Evolutionary conservation across 176 grass and related monocot genomes (phyloP).

Genomic region (Oryza punctata): DNA sequence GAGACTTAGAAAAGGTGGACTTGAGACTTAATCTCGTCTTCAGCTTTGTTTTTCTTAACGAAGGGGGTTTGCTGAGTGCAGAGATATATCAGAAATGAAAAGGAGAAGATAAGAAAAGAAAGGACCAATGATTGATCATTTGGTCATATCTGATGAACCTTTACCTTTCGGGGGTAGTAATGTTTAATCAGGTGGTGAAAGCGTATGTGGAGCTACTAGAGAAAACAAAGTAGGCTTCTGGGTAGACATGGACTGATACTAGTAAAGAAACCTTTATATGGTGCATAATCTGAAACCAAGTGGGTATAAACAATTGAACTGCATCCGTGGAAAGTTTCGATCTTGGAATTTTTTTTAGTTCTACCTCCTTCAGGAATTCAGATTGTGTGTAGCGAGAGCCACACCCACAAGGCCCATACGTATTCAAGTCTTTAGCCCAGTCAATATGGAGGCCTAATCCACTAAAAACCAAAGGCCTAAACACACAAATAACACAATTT

Average conservation of each 20-base stretch:
- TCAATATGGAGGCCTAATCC: not conserved
- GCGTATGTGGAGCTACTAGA: not conserved
- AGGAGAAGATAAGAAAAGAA: not conserved
- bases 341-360: not conserved
- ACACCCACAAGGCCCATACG: not conserved
- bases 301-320: not conserved
- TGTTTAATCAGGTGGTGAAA: slow-evolving; percentile 17
- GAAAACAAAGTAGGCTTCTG: not conserved
- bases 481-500: not conserved
- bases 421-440: not conserved
- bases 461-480: not conserved
- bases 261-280: slow-evolving; percentile 17
- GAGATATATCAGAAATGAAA: not conserved
- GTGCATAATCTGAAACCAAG: slow-evolving; percentile 20
- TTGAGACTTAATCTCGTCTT: not conserved
- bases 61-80: slow-evolving; percentile 27
- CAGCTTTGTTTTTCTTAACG: slow-evolving; percentile 43
- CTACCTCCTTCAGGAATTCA: no score
- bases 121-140: not conserved
- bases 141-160: not conserved
- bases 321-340: not conserved
- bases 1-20: not conserved
- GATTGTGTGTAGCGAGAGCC: no score
- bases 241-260: not conserved
- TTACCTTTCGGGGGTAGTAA: not conserved